Evolutionary conservation across 179 eudicot genomes (phyloP), one percentile per base, ranked within the genome.

Genomic region (Beta lomatogona): DNA sequence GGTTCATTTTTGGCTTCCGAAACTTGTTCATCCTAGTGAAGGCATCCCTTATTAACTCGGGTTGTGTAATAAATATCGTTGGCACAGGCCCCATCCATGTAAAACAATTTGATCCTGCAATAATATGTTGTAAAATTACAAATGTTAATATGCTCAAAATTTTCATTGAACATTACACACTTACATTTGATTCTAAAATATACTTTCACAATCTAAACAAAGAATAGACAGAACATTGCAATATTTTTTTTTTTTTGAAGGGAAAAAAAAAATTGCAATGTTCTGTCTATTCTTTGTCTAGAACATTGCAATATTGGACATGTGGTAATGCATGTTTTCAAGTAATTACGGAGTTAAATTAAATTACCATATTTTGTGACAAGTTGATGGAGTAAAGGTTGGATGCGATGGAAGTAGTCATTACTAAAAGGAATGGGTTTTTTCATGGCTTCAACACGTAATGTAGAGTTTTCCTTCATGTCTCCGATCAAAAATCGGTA

Each of bases 11-110:
- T 0, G 83, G 80, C 76, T 81, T 81, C 11, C 54, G 70, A 69
- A 81, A 81, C 18, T 67, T 60, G 44, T 68, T 53, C 69, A 81
- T 67, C 50, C 70, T 77, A 16, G 36, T 75, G 50, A 81, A 75
- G 4, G 14, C 83, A 36, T 81, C 80, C 66, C 68, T 81, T 68
- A 81, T 71, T 57, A 76, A 21, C 76, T 81, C 80, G 1, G 69
- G 75, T 25, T 81, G 73, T 76, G 80, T 71, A 13, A 81, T 68
- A 1, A 75, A 16, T 45, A 81, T 31, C 0, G 59, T 68, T 21
- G 83, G 83, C 31, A 76, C 83, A 3, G 83, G 83, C 1, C 83
- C 83, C 75, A 58, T 22, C 80, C 80, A 81, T 52, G 44, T 75
- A 25, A 66, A 75, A 68, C 79, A 66, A 18, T 76, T 81, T 5